Percentiles rank a stretch among this genome's conserved stretches.
Conservation (phyloP, 176 grass and related monocot genomes). For the Eragrostis curvula region DNA sequence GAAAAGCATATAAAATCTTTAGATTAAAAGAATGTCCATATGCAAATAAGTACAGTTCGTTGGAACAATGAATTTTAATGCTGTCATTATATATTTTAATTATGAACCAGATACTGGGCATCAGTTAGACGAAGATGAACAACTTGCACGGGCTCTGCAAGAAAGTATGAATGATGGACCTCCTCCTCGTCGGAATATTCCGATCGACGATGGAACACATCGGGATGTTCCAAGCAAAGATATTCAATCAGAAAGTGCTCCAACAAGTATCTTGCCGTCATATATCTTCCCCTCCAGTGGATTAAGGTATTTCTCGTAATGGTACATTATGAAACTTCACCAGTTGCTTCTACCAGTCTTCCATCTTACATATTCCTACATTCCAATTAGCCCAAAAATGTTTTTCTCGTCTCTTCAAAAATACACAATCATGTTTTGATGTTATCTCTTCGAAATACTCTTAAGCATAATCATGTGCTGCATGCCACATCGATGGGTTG, state of each 20-base stretch:
- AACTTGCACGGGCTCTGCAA: slow-evolving; percentile 80
- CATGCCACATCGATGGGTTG: slow-evolving; percentile 19
- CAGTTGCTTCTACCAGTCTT: slow-evolving; percentile 18
- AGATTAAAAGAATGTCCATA: slow-evolving; percentile 23
- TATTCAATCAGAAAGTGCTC: slow-evolving; percentile 45
- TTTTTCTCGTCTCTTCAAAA: slow-evolving; percentile 28
- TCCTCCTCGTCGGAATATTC: slow-evolving; percentile 49
- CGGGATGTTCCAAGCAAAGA: slow-evolving; percentile 45
- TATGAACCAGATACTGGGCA: slow-evolving; percentile 44
- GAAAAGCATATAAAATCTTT: slow-evolving; percentile 18
- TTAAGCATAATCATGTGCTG: slow-evolving; percentile 20
- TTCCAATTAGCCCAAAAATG: background rate
- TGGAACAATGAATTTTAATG: slow-evolving; percentile 29
- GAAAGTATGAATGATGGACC: slow-evolving; percentile 80
- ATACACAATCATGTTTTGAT: slow-evolving; percentile 11
- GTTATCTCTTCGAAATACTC: slow-evolving; percentile 6
- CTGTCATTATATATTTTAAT: slow-evolving; percentile 19
- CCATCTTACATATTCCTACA: slow-evolving; percentile 12
- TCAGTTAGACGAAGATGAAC: slow-evolving; percentile 77
- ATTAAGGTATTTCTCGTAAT: slow-evolving; percentile 63
- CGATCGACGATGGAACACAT: slow-evolving; percentile 52
- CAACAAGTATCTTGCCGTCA: slow-evolving; percentile 42
- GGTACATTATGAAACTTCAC: slow-evolving; percentile 25
- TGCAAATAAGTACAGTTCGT: slow-evolving; percentile 28
- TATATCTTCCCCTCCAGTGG: slow-evolving; percentile 48